A percentile compares a stretch with the other conserved stretches of the same genome.
Conservation (phyloP, 768 basidiomycete genomes). For the Asterophora lycoperdoides region DNA sequence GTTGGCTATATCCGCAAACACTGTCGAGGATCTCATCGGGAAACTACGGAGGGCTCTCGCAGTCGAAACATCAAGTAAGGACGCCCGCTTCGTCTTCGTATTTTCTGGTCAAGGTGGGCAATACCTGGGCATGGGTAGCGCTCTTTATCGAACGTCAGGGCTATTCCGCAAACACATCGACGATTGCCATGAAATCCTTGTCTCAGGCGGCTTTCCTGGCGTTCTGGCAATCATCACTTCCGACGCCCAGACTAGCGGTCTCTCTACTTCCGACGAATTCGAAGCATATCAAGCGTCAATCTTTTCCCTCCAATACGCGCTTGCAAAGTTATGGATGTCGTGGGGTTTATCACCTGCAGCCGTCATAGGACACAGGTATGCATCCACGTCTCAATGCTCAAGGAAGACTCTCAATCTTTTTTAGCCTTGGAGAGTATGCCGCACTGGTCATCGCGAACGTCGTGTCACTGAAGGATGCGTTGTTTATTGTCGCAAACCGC, state of each 20-base stretch:
- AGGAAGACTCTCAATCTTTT: constrained; percentile 5
- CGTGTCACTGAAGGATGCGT: constrained; percentile 50
- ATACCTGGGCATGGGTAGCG: constrained; percentile 58
- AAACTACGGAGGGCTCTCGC: constrained; percentile 36
- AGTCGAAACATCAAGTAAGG: constrained; percentile 23
- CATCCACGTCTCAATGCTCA: constrained; percentile 1
- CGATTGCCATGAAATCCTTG: constrained; percentile 51
- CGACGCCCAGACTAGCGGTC: constrained; percentile 14
- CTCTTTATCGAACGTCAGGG: constrained; percentile 46
- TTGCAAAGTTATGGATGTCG: constrained; percentile 60
- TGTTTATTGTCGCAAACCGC: constrained; percentile 53
- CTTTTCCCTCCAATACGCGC: constrained; percentile 59
- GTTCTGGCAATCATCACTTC: constrained; percentile 41
- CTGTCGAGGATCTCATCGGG: constrained; percentile 41
- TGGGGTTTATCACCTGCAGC: constrained; percentile 64
- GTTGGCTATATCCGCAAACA: constrained; percentile 42
- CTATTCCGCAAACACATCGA: constrained; percentile 52
- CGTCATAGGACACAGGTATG: constrained; percentile 71
- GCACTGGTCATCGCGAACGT: constrained; percentile 63
- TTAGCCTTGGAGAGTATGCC: constrained; percentile 72
- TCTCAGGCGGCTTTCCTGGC: constrained; percentile 45
- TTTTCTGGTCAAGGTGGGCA: constrained; percentile 76
- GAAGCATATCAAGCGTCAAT: constrained; percentile 51
- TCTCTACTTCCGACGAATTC: constrained; percentile 32
- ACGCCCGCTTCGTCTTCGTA: constrained; percentile 50